Evolutionary conservation across 441 rosid genomes (phyloP).

Genomic region (Jatropha multifida): DNA sequence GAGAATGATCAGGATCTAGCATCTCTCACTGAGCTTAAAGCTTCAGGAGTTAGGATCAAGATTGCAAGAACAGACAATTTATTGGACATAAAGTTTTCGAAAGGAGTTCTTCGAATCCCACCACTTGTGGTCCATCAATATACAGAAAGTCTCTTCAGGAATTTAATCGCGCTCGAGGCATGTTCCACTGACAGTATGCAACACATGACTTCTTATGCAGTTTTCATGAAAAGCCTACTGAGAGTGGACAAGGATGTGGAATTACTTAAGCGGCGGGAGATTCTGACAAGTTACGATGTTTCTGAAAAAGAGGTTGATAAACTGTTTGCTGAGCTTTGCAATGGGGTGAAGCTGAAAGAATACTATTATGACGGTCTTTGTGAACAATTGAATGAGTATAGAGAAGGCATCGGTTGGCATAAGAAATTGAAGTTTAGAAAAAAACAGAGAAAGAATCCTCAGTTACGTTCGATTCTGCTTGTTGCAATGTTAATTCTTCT

Average conservation of each 20-base stretch:
- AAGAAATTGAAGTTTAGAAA: background rate
- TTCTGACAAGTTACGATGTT: slow-evolving; percentile 28
- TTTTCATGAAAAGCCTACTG: slow-evolving; percentile 38
- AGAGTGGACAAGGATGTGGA: slow-evolving; percentile 32
- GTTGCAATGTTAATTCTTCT: slow-evolving; percentile 28
- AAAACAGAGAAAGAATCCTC: background rate
- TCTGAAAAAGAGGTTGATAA: background rate
- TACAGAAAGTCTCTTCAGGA: slow-evolving; percentile 49
- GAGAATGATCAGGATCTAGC: background rate
- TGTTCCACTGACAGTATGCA: slow-evolving; percentile 20
- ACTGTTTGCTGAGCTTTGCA: slow-evolving; percentile 34
- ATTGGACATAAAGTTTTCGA: slow-evolving; percentile 38
- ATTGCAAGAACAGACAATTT: slow-evolving; percentile 29
- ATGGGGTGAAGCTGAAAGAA: slow-evolving; percentile 30
- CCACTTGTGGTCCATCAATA: slow-evolving; percentile 29
- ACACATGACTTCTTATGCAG: slow-evolving; percentile 44
- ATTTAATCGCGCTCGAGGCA: slow-evolving; percentile 46
- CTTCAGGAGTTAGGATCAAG: slow-evolving; percentile 35
- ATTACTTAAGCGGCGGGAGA: slow-evolving; percentile 23
- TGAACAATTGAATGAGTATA: slow-evolving; percentile 37
- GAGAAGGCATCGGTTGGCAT: background rate
- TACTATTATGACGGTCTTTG: slow-evolving; percentile 44
- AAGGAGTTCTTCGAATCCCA: slow-evolving; percentile 47
- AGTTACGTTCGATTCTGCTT: background rate
- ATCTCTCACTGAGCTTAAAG: slow-evolving; percentile 27